A percentile compares a stretch with the other conserved stretches of the same genome.
Evolutionary conservation across 2,329 filamentous ascomycete genomes (phyloP).

Genomic region (Diplodia intermedia): DNA sequence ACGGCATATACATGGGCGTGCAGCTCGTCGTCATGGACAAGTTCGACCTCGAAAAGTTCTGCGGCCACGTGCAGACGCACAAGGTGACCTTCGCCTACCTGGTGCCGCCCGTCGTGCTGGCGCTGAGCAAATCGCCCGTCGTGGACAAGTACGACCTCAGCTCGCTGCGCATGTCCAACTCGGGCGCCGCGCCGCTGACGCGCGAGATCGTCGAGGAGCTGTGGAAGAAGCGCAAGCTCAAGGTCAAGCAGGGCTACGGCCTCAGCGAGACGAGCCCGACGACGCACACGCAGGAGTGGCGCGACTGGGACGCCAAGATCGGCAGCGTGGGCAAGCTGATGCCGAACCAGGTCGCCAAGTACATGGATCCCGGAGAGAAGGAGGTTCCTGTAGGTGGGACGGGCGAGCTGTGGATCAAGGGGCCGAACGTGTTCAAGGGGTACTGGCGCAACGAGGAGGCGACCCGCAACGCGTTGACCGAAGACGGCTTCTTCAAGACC

Average conservation of each 20-base stretch:
- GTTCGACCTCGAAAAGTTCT: conserved; percentile 83
- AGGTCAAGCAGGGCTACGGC: conserved; percentile 92
- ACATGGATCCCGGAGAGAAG: conserved; percentile 68
- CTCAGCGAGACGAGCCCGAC: conserved; percentile 85
- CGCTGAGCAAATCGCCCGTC: conserved; percentile 78
- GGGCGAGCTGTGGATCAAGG: conserved; percentile 71
- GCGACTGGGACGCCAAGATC: conserved; percentile 76
- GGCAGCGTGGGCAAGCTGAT: conserved; percentile 80
- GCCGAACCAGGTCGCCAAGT: conserved; percentile 81
- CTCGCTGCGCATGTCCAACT: conserved; percentile 82
- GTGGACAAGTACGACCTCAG: conserved; percentile 83
- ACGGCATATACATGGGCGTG: conserved; percentile 69
- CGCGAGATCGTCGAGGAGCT: conserved; percentile 78
- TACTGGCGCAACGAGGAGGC: conserved; percentile 77
- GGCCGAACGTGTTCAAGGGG: conserved; percentile 80
- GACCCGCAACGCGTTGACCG: conserved; percentile 73
- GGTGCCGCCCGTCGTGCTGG: conserved; percentile 82
- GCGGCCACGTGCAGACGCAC: conserved; percentile 75
- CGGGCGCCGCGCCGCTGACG: conserved; percentile 84
- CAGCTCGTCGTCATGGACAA: conserved; percentile 74
- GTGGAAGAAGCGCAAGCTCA: conserved; percentile 74
- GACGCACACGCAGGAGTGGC: conserved; percentile 75
- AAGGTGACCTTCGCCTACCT: conserved; percentile 80
- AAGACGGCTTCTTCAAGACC: conserved; percentile 87
- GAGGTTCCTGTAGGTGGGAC: conserved; percentile 68